Conservation (phyloP, 805 yeast genomes). For the Saccharomycopsis malanga region DNA sequence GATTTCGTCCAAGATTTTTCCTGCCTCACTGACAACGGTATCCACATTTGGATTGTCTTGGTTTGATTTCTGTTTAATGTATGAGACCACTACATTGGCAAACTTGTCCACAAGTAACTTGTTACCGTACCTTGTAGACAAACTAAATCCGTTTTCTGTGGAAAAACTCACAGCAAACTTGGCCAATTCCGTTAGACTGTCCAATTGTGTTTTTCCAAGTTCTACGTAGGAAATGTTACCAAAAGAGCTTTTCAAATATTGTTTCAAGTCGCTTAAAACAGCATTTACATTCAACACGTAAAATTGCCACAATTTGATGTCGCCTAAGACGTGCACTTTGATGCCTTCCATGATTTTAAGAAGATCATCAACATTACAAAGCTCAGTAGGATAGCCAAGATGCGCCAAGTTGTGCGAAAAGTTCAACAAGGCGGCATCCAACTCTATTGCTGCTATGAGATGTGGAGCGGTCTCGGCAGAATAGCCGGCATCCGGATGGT, state of each 20-base stretch:
- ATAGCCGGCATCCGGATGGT: constrained; percentile 89
- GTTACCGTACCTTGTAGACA: constrained; percentile 48
- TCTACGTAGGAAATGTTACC: constrained; percentile 29
- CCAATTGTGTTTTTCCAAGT: constrained; percentile 39
- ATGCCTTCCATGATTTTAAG: constrained; percentile 59
- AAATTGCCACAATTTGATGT: constrained; percentile 77
- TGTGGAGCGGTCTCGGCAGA: constrained; percentile 86
- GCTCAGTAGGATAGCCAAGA: constrained; percentile 54
- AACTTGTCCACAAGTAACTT: constrained; percentile 44
- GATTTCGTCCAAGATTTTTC: constrained; percentile 61
- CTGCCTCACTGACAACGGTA: constrained; percentile 35
- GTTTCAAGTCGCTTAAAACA: constrained; percentile 35
- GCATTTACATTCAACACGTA: constrained; percentile 59
- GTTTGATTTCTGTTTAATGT: constrained; percentile 24
- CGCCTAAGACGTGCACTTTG: constrained; percentile 56
- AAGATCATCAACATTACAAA: constrained; percentile 49
- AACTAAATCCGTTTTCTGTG: constrained; percentile 36
- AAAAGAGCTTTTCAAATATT: constrained; percentile 26
- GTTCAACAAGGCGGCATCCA: constrained; percentile 61
- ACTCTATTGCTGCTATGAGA: constrained; percentile 72
- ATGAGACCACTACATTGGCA: constrained; percentile 34
- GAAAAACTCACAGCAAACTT: constrained; percentile 38
- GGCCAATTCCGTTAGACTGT: constrained; percentile 40
- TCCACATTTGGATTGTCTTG: constrained; percentile 31
- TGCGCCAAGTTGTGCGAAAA: constrained; percentile 53